Percentiles rank a stretch among this genome's conserved stretches.
These are phyloP conservation scores for Aaosphaeria arxii DNA, from an alignment of 2,329 filamentous ascomycete genomes.

Conservation along the genomic window DNA sequence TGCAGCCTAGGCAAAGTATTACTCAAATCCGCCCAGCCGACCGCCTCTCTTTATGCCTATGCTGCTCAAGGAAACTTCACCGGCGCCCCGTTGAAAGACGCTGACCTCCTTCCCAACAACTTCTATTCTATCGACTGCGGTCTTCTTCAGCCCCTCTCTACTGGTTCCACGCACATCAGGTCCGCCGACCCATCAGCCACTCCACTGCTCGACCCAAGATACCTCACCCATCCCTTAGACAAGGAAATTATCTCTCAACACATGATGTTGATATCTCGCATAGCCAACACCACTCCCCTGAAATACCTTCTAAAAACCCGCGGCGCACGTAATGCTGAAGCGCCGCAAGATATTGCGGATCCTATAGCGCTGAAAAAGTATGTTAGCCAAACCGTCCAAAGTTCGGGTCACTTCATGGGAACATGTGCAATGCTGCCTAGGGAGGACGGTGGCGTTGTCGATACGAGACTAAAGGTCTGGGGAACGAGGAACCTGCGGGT, in stretches of 20 bases:
- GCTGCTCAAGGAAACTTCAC: neutral
- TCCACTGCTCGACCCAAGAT: conserved; percentile 41
- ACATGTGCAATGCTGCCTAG: conserved; percentile 32
- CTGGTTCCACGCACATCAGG: conserved; percentile 39
- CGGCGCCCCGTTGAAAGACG: neutral
- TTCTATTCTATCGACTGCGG: conserved; percentile 2
- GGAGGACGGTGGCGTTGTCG: conserved; percentile 29
- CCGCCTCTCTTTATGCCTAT: neutral
- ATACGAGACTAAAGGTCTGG: conserved; percentile 20
- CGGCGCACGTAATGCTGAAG: conserved; percentile 2
- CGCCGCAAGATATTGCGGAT: conserved; percentile 8
- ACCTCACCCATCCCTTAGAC: conserved; percentile 45
- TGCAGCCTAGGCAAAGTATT: neutral
- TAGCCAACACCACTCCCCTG: neutral
- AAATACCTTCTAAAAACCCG: conserved; percentile 4
- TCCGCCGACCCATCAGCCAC: conserved; percentile 24
- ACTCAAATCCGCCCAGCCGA: neutral
- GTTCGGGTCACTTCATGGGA: conserved; percentile 24
- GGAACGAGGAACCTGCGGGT: conserved; percentile 13
- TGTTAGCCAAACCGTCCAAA: neutral
- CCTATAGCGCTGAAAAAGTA: conserved; percentile 17
- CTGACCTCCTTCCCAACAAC: neutral
- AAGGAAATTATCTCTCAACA: conserved; percentile 39
- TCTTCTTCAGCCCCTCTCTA: conserved; percentile 38
- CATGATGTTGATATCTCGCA: conserved; percentile 27